Evolutionary conservation across 1,284 basidiomycete genomes (phyloP).

Genomic region (Melanopsichium pennsylvanicum): DNA sequence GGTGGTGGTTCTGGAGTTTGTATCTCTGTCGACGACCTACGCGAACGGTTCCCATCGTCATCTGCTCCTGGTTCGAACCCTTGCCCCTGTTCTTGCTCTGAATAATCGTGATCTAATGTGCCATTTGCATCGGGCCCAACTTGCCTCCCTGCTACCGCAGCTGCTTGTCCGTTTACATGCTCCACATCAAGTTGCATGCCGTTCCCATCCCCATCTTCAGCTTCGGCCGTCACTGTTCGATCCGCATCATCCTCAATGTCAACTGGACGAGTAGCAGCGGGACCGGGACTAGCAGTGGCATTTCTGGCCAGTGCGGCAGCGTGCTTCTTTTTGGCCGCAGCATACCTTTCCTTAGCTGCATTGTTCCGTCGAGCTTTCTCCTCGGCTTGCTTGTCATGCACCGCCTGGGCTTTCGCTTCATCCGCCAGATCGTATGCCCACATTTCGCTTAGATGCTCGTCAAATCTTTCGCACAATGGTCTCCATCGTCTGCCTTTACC

Average conservation of each 20-base stretch:
- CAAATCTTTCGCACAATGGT: conserved; percentile 41
- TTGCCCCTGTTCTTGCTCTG: too few species aligned
- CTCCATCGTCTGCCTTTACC: conserved; percentile 23
- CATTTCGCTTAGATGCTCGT: conserved; percentile 48
- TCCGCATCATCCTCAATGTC: not conserved
- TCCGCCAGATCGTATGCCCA: conserved; percentile 49
- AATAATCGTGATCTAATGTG: too few species aligned
- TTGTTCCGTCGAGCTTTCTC: conserved; percentile 24
- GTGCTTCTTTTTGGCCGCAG: conserved; percentile 34
- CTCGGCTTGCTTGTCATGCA: conserved; percentile 20
- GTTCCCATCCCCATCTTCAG: not conserved
- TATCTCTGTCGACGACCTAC: too few species aligned
- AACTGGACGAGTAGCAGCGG: not conserved
- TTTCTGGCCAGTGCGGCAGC: conserved; percentile 22
- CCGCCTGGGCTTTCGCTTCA: conserved; percentile 34
- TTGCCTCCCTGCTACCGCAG: too few species aligned
- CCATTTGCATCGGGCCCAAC: too few species aligned
- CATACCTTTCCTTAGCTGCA: conserved; percentile 23
- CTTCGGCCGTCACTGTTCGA: not conserved
- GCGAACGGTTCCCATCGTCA: too few species aligned
- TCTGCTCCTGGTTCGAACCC: too few species aligned
- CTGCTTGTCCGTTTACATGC: too few species aligned
- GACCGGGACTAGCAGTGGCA: conserved; percentile 14
- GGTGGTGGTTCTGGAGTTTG: too few species aligned
- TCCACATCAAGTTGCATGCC: not conserved